A percentile compares a stretch with the other conserved stretches of the same genome.
Conservation (phyloP, 371 early-diverging fungal genomes). For the Saksenaea oblongispora region DNA sequence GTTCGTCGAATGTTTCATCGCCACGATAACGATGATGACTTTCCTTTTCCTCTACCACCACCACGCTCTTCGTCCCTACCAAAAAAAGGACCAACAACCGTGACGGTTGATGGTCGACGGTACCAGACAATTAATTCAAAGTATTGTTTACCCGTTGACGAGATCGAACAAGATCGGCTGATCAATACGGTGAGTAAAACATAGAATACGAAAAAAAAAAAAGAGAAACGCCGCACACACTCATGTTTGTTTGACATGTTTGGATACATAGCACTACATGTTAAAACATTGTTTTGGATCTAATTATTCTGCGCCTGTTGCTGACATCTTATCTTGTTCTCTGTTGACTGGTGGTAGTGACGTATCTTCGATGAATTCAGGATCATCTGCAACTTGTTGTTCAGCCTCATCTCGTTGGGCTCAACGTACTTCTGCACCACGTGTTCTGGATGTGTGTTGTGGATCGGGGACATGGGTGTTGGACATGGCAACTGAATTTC, state of each 20-base stretch:
- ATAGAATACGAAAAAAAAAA: neutral
- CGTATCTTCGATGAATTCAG: neutral
- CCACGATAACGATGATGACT: neutral
- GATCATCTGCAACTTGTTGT: constrained; percentile 2
- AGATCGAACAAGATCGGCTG: neutral
- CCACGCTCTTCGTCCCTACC: neutral
- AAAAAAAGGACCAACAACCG: constrained; percentile 1
- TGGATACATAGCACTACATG: constrained; percentile 38
- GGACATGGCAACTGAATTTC: constrained; percentile 61
- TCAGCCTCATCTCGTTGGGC: constrained; percentile 1
- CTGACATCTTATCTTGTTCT: constrained; percentile 19
- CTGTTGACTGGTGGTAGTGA: neutral
- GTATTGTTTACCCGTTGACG: constrained; percentile 24
- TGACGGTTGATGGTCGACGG: constrained; percentile 14
- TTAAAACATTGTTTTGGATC: constrained; percentile 36
- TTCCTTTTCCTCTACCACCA: neutral
- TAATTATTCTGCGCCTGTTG: constrained; percentile 45
- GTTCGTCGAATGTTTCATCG: constrained; percentile 5
- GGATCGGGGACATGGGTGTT: constrained; percentile 50
- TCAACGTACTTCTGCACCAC: constrained; percentile 10
- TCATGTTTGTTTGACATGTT: neutral
- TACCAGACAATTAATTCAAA: constrained; percentile 23
- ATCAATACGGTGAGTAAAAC: neutral
- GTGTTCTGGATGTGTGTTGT: constrained; percentile 44
- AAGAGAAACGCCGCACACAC: neutral